Evolutionary conservation across 208 protist genomes (phyloP).

Genomic region (Histomonas meleagridis): DNA sequence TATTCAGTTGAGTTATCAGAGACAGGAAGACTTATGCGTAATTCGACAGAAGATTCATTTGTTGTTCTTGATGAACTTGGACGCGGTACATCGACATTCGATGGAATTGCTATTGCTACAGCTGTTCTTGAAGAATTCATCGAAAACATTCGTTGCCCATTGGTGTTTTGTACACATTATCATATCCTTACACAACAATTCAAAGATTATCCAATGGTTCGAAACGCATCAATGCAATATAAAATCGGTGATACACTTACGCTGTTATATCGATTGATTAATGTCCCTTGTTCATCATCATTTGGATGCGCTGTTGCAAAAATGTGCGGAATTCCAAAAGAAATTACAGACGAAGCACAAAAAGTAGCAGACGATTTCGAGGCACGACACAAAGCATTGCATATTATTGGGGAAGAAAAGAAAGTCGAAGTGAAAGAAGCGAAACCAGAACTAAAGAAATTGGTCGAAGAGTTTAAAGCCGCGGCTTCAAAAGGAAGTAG

Average conservation of each 20-base stretch:
- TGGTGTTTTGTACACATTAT: constrained; percentile 72
- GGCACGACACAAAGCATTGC: background rate
- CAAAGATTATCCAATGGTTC: background rate
- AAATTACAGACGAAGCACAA: background rate
- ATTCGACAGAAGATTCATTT: constrained; percentile 72
- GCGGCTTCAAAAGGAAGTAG: too few relatives aligned
- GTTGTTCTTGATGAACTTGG: constrained; percentile 94
- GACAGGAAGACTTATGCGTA: constrained; percentile 62
- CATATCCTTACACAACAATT: constrained; percentile 63
- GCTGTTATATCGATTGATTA: background rate
- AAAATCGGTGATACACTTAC: background rate
- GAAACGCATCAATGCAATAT: constrained; percentile 30
- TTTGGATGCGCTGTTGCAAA: constrained; percentile 20
- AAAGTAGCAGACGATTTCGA: constrained; percentile 37
- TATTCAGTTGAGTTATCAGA: constrained; percentile 88
- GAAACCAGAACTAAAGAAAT: too few relatives aligned
- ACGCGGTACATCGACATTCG: constrained; percentile 75
- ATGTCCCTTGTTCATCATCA: background rate
- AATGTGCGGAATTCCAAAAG: background rate
- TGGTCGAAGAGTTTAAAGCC: too few relatives aligned
- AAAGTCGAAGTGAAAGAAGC: background rate
- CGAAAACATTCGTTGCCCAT: constrained; percentile 39
- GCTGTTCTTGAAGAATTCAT: constrained; percentile 59
- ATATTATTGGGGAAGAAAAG: background rate
- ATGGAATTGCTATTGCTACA: constrained; percentile 86